Conservation (phyloP, 495 filamentous ascomycete species). For the Jackrogersella multiformis region DNA sequence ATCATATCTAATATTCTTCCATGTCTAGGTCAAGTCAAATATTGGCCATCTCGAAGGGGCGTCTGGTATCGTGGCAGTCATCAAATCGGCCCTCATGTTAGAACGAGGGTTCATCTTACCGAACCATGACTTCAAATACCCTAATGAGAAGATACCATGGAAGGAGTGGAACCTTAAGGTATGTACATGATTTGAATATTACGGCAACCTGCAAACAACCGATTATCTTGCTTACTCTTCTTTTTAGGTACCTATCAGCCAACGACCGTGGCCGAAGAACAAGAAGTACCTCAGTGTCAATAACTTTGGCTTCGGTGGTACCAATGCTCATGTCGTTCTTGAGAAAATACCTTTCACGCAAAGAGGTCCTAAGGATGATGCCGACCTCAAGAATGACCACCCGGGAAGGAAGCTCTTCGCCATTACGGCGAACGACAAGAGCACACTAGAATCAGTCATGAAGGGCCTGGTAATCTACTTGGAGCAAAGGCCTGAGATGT, state of each 20-base stretch:
- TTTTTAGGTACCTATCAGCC: slow-evolving; percentile 39
- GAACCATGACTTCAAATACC: slow-evolving; percentile 60
- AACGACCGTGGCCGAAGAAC: slow-evolving; percentile 51
- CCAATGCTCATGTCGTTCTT: slow-evolving; percentile 55
- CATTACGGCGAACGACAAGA: slow-evolving; percentile 60
- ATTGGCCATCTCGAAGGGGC: slow-evolving; percentile 68
- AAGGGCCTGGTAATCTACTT: slow-evolving; percentile 58
- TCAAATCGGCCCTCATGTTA: slow-evolving; percentile 68
- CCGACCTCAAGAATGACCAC: slow-evolving; percentile 46
- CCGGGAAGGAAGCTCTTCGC: slow-evolving; percentile 55
- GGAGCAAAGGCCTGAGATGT: slow-evolving; percentile 62
- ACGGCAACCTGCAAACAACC: not conserved
- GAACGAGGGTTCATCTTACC: slow-evolving; percentile 64
- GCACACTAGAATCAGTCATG: slow-evolving; percentile 49
- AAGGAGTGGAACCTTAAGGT: slow-evolving; percentile 58
- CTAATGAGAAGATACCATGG: slow-evolving; percentile 57
- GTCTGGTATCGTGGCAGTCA: slow-evolving; percentile 65
- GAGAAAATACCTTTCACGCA: slow-evolving; percentile 48
- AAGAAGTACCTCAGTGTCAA: slow-evolving; percentile 56
- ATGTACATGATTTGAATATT: not conserved
- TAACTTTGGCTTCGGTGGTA: slow-evolving; percentile 61
- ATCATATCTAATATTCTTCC: not conserved
- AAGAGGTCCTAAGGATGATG: slow-evolving; percentile 48
- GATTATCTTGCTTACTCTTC: slow-evolving; percentile 4
- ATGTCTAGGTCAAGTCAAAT: slow-evolving; percentile 48